Percentiles rank a stretch among this genome's conserved stretches.
Conservation (phyloP, 192 early-diverging fungal species). For the Podila minutissima region DNA sequence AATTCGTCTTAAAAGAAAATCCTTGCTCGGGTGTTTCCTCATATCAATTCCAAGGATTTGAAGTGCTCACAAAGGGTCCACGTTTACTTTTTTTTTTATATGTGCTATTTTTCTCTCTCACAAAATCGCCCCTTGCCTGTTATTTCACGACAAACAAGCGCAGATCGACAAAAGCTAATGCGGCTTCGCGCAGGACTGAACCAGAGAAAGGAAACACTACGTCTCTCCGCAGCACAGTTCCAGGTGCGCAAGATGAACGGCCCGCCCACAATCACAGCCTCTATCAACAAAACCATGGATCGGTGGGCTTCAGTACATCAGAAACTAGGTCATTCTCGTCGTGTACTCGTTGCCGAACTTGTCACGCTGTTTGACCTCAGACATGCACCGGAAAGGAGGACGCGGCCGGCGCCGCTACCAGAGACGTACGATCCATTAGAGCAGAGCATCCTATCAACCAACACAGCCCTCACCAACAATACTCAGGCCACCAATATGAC, state of each 20-base stretch:
- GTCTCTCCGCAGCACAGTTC: conserved; percentile 31
- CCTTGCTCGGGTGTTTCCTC: neutral
- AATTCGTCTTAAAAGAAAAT: neutral
- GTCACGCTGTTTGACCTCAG: conserved; percentile 64
- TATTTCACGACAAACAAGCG: neutral
- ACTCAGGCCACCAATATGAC: conserved; percentile 10
- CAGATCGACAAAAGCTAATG: conserved; percentile 33
- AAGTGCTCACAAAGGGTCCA: too few relatives aligned
- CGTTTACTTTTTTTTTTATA: too few relatives aligned
- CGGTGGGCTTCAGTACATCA: conserved; percentile 57
- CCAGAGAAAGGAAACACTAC: conserved; percentile 40
- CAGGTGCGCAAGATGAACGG: conserved; percentile 41
- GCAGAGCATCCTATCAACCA: conserved; percentile 24
- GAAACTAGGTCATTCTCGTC: conserved; percentile 50
- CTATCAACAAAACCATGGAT: conserved; percentile 35
- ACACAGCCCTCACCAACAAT: conserved; percentile 18
- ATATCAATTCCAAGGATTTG: too few relatives aligned
- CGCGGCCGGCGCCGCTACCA: neutral
- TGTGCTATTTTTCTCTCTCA: neutral
- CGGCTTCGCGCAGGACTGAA: conserved; percentile 21
- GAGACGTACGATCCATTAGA: neutral
- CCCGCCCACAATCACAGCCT: conserved; percentile 29
- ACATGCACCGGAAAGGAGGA: conserved; percentile 22
- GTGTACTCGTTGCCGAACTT: conserved; percentile 59
- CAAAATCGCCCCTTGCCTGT: neutral